These are phyloP conservation scores for Saccharomycopsis sp. DNA, from an alignment of 805 yeast genomes.

Conservation along the genomic window DNA sequence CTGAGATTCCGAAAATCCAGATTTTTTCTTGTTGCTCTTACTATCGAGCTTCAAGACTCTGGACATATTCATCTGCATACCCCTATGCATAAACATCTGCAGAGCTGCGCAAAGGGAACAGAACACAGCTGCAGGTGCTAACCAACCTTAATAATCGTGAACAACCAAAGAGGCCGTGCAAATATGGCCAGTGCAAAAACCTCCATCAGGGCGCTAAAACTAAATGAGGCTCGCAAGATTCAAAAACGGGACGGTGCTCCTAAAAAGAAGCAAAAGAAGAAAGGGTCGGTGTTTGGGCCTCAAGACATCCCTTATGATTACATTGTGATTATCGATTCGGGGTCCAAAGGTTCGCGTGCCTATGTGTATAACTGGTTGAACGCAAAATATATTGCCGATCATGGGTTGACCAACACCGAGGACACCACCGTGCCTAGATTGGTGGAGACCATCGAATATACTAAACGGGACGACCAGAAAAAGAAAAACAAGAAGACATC, in stretches of 20 bases:
- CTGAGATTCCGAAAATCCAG: neutral
- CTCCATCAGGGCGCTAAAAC: neutral
- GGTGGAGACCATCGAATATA: conserved; percentile 20
- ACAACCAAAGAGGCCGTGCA: too few relatives aligned
- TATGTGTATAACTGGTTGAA: conserved; percentile 43
- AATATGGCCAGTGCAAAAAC: too few relatives aligned
- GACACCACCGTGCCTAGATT: conserved; percentile 10
- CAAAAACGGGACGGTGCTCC: neutral
- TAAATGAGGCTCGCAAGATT: too few relatives aligned
- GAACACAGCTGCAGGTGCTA: too few relatives aligned
- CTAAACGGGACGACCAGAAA: conserved; percentile 16
- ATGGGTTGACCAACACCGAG: conserved; percentile 3
- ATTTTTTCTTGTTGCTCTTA: neutral
- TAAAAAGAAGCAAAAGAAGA: conserved; percentile 1
- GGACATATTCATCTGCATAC: too few relatives aligned
- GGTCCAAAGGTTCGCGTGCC: conserved; percentile 60
- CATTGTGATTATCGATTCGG: conserved; percentile 56
- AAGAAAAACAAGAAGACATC: conserved; percentile 14
- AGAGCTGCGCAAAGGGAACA: too few relatives aligned
- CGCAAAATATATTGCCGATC: conserved; percentile 13
- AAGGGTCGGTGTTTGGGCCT: conserved; percentile 34
- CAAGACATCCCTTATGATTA: conserved; percentile 51
- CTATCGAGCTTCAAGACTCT: too few relatives aligned
- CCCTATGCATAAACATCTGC: too few relatives aligned
- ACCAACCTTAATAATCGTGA: too few relatives aligned